A percentile compares a stretch with the other conserved stretches of the same genome.
Conservation (phyloP, 1,139 yeast species). For the Ashbya aceris region DNA sequence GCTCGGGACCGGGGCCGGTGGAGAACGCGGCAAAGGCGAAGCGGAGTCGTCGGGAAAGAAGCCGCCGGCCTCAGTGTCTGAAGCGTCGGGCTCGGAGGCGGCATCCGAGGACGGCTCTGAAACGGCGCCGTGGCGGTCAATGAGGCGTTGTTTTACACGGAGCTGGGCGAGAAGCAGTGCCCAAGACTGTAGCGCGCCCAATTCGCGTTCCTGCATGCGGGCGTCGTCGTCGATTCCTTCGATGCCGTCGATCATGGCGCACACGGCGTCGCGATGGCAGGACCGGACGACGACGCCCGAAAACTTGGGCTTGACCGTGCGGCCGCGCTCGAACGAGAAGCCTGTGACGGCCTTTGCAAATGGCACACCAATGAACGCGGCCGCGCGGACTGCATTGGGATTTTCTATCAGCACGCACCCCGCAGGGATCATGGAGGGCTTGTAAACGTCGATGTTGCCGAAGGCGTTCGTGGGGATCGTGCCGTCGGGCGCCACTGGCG, state of each 20-base stretch:
- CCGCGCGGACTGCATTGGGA: conserved; percentile 57
- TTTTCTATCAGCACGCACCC: conserved; percentile 61
- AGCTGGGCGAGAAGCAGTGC: conserved; percentile 59
- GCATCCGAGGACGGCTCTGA: conserved; percentile 13
- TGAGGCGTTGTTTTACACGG: conserved; percentile 60
- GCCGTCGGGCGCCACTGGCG: conserved; percentile 48
- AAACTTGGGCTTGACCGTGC: conserved; percentile 53
- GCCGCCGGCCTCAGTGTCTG: conserved; percentile 19
- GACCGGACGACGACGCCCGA: conserved; percentile 70
- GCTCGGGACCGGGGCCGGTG: no score
- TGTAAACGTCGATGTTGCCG: conserved; percentile 77
- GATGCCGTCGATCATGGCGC: conserved; percentile 46
- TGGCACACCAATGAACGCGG: conserved; percentile 58
- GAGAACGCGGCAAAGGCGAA: background rate
- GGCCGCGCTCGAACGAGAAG: conserved; percentile 53
- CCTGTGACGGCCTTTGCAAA: conserved; percentile 84
- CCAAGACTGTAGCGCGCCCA: conserved; percentile 66
- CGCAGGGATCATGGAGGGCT: conserved; percentile 69
- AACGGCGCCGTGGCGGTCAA: conserved; percentile 55
- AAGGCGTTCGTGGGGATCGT: conserved; percentile 62
- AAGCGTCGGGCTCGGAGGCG: conserved; percentile 10
- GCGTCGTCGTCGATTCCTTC: conserved; percentile 40
- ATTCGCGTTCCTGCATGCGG: conserved; percentile 38
- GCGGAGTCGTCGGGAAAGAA: conserved; percentile 14
- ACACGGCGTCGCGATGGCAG: conserved; percentile 59